These are phyloP conservation scores for Neurospora sp. DNA, from an alignment of 2,329 filamentous ascomycete species.

Conservation along the genomic window DNA sequence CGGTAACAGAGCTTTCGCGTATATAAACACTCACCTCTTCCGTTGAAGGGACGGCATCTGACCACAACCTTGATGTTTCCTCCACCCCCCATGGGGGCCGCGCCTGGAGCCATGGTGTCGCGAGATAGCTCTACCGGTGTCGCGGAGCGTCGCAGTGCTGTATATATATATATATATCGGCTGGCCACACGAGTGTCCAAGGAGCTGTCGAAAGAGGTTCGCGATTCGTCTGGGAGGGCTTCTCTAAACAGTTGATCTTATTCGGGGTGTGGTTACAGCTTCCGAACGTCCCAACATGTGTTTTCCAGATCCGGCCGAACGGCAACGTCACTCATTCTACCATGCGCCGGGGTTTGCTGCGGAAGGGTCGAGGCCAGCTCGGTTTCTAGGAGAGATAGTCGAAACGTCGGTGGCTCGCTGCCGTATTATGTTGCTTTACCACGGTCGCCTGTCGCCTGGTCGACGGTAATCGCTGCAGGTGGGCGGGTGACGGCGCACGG, in stretches of 20 bases:
- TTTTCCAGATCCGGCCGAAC: background rate
- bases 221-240: background rate
- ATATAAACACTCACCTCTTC: slow-evolving; percentile 57
- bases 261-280: background rate
- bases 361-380: background rate
- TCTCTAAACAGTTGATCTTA: background rate
- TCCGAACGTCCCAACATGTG: background rate
- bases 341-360: background rate
- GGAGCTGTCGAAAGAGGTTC: background rate
- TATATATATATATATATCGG: background rate
- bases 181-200: background rate
- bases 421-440: background rate
- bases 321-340: background rate
- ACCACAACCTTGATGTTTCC: slow-evolving; percentile 99
- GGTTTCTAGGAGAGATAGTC: background rate
- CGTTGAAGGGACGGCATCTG: slow-evolving; percentile 89
- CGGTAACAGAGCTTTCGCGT: background rate
- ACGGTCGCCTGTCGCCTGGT: background rate
- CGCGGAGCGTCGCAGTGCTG: background rate
- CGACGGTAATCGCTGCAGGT: background rate
- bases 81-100: slow-evolving; percentile 55
- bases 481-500: background rate
- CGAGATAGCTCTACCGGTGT: background rate
- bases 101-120: slow-evolving; percentile 47
- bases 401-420: background rate